A percentile compares a stretch with the other conserved stretches of the same genome.
phyloP scores from a whole-genome alignment of 257 asterid genomes.

The Solanum rostratum region DNA sequence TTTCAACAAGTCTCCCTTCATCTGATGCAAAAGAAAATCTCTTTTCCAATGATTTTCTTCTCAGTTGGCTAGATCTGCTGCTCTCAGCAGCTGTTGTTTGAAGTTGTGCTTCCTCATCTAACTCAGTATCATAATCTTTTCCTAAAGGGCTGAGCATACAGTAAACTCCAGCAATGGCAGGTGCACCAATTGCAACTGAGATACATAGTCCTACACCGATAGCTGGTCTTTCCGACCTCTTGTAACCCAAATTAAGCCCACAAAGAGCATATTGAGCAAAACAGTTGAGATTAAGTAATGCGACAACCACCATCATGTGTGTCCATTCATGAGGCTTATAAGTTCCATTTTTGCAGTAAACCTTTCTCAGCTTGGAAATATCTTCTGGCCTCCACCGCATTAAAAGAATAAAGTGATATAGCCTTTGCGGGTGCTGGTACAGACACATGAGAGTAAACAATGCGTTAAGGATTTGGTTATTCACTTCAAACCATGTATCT shows the following conservation, averaged over 20 bases:
- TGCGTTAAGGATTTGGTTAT: slow-evolving; percentile 86
- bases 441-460: slow-evolving; percentile 82
- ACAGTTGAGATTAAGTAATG: slow-evolving; percentile 57
- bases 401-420: slow-evolving; percentile 55
- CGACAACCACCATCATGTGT: slow-evolving; percentile 79
- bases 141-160: slow-evolving; percentile 74
- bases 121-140: slow-evolving; percentile 44
- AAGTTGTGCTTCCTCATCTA: slow-evolving; percentile 55
- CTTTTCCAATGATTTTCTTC: slow-evolving; percentile 45
- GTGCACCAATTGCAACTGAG: slow-evolving; percentile 65
- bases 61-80: slow-evolving; percentile 18
- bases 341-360: slow-evolving; percentile 59
- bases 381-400: slow-evolving; percentile 53
- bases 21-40: slow-evolving; percentile 48
- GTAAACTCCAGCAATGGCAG: slow-evolving; percentile 70
- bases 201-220: slow-evolving; percentile 64
- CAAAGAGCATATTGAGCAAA: slow-evolving; percentile 73
- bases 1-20: slow-evolving; percentile 33
- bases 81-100: slow-evolving; percentile 21
- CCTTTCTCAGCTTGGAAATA: slow-evolving; percentile 49
- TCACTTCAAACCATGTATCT: slow-evolving; percentile 81
- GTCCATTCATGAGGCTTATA: slow-evolving; percentile 83
- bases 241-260: slow-evolving; percentile 69
- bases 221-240: slow-evolving; percentile 57
- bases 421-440: slow-evolving; percentile 70